Conservation (phyloP, 139 green algal genomes). For the Gonium pectorale region DNA sequence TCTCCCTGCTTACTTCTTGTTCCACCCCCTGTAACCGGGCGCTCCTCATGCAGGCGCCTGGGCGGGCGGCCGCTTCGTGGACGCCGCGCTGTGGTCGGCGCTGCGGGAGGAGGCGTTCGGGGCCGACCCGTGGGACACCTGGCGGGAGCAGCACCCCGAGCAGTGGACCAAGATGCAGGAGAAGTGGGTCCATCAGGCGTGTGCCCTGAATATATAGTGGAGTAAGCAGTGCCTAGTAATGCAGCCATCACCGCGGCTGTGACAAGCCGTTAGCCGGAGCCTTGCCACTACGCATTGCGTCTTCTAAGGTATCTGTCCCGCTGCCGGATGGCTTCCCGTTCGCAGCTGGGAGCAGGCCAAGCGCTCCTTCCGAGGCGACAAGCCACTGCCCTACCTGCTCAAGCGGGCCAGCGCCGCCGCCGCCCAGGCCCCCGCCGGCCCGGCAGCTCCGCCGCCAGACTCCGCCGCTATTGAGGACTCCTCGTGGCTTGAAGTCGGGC, state of each 20-base stretch:
- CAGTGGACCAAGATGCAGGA: slow-evolving; percentile 18
- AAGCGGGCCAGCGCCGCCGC: background rate
- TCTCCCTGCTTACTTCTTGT: too few relatives aligned
- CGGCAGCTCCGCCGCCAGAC: too few relatives aligned
- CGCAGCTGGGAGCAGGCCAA: slow-evolving; percentile 32
- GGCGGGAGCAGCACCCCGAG: background rate
- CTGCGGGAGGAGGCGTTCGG: slow-evolving; percentile 10
- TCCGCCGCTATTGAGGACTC: too few relatives aligned
- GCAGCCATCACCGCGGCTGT: too few relatives aligned
- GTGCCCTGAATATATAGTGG: too few relatives aligned
- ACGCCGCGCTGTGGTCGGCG: background rate
- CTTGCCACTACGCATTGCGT: too few relatives aligned
- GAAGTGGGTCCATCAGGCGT: background rate
- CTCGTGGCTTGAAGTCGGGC: too few relatives aligned
- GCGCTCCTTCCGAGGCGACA: background rate
- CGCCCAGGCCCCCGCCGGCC: background rate
- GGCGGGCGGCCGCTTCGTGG: slow-evolving; percentile 20
- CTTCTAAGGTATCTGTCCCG: too few relatives aligned
- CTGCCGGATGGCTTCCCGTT: too few relatives aligned
- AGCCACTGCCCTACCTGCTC: slow-evolving; percentile 10
- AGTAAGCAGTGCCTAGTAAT: too few relatives aligned
- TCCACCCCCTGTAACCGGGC: too few relatives aligned
- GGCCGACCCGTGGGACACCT: slow-evolving; percentile 32
- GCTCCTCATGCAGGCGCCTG: background rate
- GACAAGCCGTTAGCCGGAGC: too few relatives aligned